These are phyloP conservation scores for Amauroascus verrucosus DNA, from an alignment of 2,329 filamentous ascomycete genomes.

Conservation along the genomic window DNA sequence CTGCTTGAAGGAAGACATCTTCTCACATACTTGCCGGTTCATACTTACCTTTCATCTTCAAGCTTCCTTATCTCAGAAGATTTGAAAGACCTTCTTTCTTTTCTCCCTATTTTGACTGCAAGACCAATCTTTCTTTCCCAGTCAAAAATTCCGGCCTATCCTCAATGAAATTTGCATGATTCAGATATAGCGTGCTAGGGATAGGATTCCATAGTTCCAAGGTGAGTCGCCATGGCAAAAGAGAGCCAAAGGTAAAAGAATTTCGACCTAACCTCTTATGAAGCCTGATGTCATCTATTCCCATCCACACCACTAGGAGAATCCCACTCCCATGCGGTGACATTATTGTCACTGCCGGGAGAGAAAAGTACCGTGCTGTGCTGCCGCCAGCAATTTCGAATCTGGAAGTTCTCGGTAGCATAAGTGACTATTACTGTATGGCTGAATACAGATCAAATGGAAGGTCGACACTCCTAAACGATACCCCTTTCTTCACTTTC, in stretches of 20 bases:
- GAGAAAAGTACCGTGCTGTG: slow-evolving; percentile 11
- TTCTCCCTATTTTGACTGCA: not conserved
- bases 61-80: not conserved
- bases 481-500: slow-evolving; percentile 11
- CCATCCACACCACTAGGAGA: not conserved
- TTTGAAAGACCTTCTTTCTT: not conserved
- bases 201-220: not conserved
- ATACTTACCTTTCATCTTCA: not conserved
- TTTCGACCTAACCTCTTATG: not conserved
- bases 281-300: not conserved
- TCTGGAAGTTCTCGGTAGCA: slow-evolving; percentile 3
- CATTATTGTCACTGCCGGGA: slow-evolving; percentile 10
- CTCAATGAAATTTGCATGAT: not conserved
- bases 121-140: not conserved
- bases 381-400: slow-evolving; percentile 10
- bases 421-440: slow-evolving; percentile 6
- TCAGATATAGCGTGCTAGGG: not conserved
- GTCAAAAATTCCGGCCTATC: not conserved
- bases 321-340: slow-evolving; percentile 11
- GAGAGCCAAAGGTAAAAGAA: not conserved
- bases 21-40: not conserved
- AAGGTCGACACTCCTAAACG: slow-evolving; percentile 8
- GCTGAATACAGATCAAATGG: slow-evolving; percentile 9
- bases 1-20: not conserved
- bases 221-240: not conserved